Evolutionary conservation across 495 filamentous ascomycete genomes (phyloP).

Genomic region (Parmelia sp.): DNA sequence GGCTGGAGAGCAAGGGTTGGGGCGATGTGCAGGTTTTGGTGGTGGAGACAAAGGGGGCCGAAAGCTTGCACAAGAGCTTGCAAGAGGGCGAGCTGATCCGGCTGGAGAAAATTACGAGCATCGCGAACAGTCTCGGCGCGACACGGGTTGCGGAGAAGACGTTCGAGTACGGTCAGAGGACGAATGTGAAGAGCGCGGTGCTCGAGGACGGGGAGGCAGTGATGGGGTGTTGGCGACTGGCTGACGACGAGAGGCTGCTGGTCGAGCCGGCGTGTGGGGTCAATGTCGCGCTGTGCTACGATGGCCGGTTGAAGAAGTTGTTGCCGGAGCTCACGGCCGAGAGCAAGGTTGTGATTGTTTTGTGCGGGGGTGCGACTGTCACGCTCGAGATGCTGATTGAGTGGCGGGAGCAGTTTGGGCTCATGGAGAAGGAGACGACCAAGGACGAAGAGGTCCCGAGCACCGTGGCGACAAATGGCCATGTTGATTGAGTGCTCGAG

Average conservation of each 20-base stretch:
- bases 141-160: slow-evolving; percentile 63
- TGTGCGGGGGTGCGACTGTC: slow-evolving; percentile 80
- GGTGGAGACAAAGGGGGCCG: slow-evolving; percentile 77
- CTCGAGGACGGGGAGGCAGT: slow-evolving; percentile 77
- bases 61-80: slow-evolving; percentile 58
- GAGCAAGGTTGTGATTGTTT: slow-evolving; percentile 73
- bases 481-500: not conserved
- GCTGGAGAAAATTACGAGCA: slow-evolving; percentile 68
- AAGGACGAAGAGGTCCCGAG: slow-evolving; percentile 16
- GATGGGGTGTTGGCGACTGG: slow-evolving; percentile 63
- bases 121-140: slow-evolving; percentile 75
- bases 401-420: slow-evolving; percentile 54
- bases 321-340: slow-evolving; percentile 49
- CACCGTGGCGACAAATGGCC: slow-evolving; percentile 10
- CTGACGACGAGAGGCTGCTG: slow-evolving; percentile 73
- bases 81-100: slow-evolving; percentile 55
- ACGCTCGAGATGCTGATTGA: slow-evolving; percentile 57
- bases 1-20: slow-evolving; percentile 46
- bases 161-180: slow-evolving; percentile 54
- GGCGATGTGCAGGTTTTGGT: slow-evolving; percentile 57
- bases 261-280: slow-evolving; percentile 84
- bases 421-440: slow-evolving; percentile 19
- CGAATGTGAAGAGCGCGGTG: slow-evolving; percentile 57
- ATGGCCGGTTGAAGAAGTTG: slow-evolving; percentile 54
- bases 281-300: slow-evolving; percentile 58